Evolutionary conservation across 176 grass and related monocot species (phyloP), one percentile per base, ranked within the genome.

Genomic region (Luzula sylvatica): DNA sequence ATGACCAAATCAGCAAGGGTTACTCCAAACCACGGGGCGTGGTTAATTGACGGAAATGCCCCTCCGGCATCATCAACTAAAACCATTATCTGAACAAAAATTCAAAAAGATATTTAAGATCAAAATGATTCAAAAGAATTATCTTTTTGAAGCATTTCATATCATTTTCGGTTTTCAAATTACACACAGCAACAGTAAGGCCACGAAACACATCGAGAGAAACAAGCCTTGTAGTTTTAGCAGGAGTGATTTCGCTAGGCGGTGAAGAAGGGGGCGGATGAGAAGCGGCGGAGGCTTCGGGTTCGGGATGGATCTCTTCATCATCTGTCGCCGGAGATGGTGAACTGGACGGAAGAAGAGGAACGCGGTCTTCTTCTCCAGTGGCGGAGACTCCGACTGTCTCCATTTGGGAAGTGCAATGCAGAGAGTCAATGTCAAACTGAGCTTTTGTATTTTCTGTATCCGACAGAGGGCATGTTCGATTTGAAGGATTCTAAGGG

Each of bases 1-100:
- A 89, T 86, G 60, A 96, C 81, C 61, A 88, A 96, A 57, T 96
- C 90, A 17, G 90, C 90, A n/a, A 82, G 73, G 7, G 90, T 96
- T 1, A 82, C 80, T 22, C 90, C 90, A 8, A 96, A 74, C 90
- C 90, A 96, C 39, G 90, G 90, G 49, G 84, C 42, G 56, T 96
- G 90, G 47, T 96, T 96, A 49, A 96, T 96, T 42, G 73, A 72
- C 44, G 90, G 84, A 60, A 87, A 85, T 72, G 84, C 84, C 56
- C 90, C 84, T 14, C 90, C 90, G 2, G 90, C 80, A 68, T 88
- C 80, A 46, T 96, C 90, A 61, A 79, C 90, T 38, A 96, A 69
- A 75, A 96, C 88, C 90, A 96, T 89, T 61, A 89, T 70, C 84
- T 95, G 46, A 35, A 47, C 40, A 24, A 4, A 22, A 19, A 42